Evolutionary conservation across 1,139 yeast genomes (phyloP).

Genomic region (Groenewaldozyma sp.): DNA sequence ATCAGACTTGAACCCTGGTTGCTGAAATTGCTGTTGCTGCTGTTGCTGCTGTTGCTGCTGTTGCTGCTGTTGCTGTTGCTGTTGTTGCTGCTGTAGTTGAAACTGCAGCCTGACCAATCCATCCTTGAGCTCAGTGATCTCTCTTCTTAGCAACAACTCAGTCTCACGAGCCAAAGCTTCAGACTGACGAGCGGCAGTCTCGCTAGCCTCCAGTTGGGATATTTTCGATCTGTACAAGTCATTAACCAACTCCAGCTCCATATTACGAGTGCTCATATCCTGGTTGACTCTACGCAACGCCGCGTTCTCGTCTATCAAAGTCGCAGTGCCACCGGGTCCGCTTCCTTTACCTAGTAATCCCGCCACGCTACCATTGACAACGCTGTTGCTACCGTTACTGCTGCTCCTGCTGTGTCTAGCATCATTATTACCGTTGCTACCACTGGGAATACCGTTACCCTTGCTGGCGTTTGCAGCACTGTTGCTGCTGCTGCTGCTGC

Average conservation of each 20-base stretch:
- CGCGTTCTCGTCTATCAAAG: neutral
- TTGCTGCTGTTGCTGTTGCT: constrained; percentile 2
- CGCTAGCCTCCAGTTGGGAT: constrained; percentile 67
- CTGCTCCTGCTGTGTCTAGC: neutral
- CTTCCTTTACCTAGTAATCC: neutral
- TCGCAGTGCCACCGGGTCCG: neutral
- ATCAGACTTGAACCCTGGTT: neutral
- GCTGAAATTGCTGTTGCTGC: constrained; percentile 1
- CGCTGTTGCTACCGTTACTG: constrained; percentile 1
- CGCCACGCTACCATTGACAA: neutral
- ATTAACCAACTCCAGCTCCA: constrained; percentile 80
- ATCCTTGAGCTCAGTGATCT: constrained; percentile 5
- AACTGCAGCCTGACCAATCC: neutral
- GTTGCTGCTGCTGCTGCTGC: constrained; percentile 1
- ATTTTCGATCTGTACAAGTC: constrained; percentile 76
- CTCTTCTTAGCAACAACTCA: constrained; percentile 17
- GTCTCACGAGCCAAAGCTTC: constrained; percentile 22
- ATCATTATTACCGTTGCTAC: neutral
- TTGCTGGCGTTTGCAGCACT: constrained; percentile 1
- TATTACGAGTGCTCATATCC: constrained; percentile 24
- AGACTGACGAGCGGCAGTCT: constrained; percentile 30
- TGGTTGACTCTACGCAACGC: constrained; percentile 8
- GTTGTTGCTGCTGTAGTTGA: no score
- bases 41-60: neutral
- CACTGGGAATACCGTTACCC: no score